Base-by-base conservation (phyloP, 495 filamentous ascomycete genomes). In the Penicillium macrosclerotiorum region DNA sequence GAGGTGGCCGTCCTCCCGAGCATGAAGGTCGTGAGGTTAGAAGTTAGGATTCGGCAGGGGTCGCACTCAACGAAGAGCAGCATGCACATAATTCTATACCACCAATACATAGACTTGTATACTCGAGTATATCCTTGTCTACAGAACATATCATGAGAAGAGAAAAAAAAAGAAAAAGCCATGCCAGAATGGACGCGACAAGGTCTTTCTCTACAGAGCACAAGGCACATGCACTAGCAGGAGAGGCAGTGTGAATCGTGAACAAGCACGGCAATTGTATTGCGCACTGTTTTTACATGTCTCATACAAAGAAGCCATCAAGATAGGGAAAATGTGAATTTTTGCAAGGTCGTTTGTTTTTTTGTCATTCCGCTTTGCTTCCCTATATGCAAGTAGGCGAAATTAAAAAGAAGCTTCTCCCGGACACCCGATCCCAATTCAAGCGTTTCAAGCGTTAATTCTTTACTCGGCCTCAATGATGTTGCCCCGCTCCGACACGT, bases 401-500 rank as follows among this genome's bases (percentile, higher is more conserved):
- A 63, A 65, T 57, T 58, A 69, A 65, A 57, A 57, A 70, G 55
- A 63, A 67, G 57, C 63, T 55, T 69, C 63, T 64, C 63, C 61
- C 65, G 54, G 62, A 68, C 67, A 71, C 63, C 67, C 62, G 59
- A 59, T 57, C 58, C 63, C 59, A 64, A 57, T 61, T 59, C 59
- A 67, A 62, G 57, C 50, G 50, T 24, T 61, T 59, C 59, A 67
- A 62, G 57, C 50, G 50, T 24, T 51, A 45, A 63, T 59, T 61
- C 55, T 72, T 69, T 78, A 79, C 42, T 83, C 87, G n/a, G n/a
- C n/a, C 65, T 88, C 86, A 55, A 78, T 76, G 59, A 98, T 86
- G 83, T 98, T 94, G 71, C 85, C 83, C 79, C 84, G 83, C 88
- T 98, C 92, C 59, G 90, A 95, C 62, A 97, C 93, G 79, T 97